Evolutionary conservation across 768 basidiomycete genomes (phyloP).

Genomic region (Lanmaoa pseudosensibilis): DNA sequence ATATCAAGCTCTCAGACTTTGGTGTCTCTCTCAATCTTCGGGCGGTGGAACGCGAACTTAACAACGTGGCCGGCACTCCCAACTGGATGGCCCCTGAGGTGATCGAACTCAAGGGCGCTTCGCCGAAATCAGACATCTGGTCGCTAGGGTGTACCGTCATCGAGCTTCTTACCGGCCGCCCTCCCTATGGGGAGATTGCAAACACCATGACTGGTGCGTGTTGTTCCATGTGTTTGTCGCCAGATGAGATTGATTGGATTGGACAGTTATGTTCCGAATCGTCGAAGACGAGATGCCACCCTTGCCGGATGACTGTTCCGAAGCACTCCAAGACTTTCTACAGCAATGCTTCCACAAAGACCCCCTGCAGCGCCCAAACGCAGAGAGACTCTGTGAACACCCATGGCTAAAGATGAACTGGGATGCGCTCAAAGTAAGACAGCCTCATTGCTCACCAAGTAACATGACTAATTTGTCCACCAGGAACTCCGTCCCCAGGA

Average conservation of each 20-base stretch:
- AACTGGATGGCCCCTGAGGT: constrained; percentile 99
- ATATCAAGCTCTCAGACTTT: constrained; percentile 96
- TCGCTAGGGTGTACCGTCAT: constrained; percentile 93
- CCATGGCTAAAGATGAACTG: constrained; percentile 85
- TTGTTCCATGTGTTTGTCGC: constrained; percentile 1
- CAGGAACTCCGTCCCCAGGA: constrained; percentile 89
- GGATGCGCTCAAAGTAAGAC: constrained; percentile 70
- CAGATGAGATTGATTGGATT: constrained; percentile 3
- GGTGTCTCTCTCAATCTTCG: constrained; percentile 95
- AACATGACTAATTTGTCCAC: neutral
- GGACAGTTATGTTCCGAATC: constrained; percentile 91
- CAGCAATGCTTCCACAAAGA: constrained; percentile 89
- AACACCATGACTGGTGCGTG: constrained; percentile 85
- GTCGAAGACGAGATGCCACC: constrained; percentile 92
- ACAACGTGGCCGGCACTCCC: constrained; percentile 90
- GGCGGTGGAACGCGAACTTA: constrained; percentile 82
- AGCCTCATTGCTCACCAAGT: neutral
- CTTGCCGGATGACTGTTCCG: constrained; percentile 76
- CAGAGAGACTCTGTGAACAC: constrained; percentile 85
- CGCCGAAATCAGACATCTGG: constrained; percentile 94
- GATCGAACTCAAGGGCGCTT: constrained; percentile 91
- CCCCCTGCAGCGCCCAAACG: constrained; percentile 77
- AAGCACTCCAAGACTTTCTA: constrained; percentile 77
- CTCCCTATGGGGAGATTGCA: constrained; percentile 86
- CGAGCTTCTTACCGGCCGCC: constrained; percentile 88